Conservation (phyloP, 2,329 filamentous ascomycete species). For the Zasmidium angulare region DNA sequence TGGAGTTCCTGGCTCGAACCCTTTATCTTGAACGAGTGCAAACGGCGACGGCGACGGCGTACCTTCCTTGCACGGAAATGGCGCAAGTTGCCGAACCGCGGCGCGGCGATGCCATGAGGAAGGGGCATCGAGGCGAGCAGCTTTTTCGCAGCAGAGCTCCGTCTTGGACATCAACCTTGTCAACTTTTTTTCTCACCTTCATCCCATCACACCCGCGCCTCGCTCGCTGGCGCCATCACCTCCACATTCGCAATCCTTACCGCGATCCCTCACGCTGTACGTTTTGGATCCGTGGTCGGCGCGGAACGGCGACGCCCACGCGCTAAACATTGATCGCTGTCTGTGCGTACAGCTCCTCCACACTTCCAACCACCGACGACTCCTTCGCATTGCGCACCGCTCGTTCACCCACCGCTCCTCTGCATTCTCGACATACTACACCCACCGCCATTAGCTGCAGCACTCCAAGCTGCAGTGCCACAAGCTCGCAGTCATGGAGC, state of each 20-base stretch:
- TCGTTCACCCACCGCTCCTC: background rate
- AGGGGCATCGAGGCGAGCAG: no score
- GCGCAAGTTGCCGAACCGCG: no score
- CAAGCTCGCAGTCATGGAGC: slow-evolving; percentile 52
- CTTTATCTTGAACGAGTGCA: no score
- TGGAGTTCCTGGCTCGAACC: no score
- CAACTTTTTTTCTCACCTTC: background rate
- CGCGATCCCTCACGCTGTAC: background rate
- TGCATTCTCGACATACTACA: background rate
- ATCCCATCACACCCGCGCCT: background rate
- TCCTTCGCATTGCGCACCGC: background rate
- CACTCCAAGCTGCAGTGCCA: slow-evolving; percentile 30
- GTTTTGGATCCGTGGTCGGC: background rate
- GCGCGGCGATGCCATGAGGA: no score
- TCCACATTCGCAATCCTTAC: background rate
- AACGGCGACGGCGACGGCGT: no score
- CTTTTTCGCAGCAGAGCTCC: background rate
- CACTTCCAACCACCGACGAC: background rate
- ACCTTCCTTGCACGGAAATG: no score
- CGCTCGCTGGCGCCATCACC: background rate
- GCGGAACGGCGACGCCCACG: background rate
- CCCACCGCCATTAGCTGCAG: slow-evolving; percentile 6
- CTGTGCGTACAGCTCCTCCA: background rate
- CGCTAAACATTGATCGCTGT: background rate
- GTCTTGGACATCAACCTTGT: background rate